Conservation (phyloP, 768 basidiomycete species). For the Podaxis rugospora region DNA sequence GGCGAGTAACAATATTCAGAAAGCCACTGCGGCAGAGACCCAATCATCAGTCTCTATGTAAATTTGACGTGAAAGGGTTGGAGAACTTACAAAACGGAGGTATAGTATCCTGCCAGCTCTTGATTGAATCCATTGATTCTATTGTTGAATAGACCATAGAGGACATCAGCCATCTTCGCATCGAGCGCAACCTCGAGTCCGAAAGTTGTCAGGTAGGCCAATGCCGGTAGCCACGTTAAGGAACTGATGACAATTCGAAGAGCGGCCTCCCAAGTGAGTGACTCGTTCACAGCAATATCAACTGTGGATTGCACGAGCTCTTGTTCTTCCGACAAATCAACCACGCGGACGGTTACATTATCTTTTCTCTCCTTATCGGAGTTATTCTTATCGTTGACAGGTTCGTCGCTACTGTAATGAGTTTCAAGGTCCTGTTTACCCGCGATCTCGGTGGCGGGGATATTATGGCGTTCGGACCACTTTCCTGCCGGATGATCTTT, state of each 20-base stretch:
- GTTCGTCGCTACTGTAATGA: background rate
- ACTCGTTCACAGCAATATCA: conserved; percentile 42
- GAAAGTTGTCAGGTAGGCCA: conserved; percentile 53
- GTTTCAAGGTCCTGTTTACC: background rate
- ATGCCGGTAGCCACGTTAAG: conserved; percentile 50
- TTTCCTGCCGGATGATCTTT: conserved; percentile 51
- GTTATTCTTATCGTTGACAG: background rate
- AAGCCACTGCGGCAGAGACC: conserved; percentile 29
- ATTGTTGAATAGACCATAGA: conserved; percentile 33
- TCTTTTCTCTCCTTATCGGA: background rate
- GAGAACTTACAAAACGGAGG: conserved; percentile 23
- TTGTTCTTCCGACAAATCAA: conserved; percentile 6
- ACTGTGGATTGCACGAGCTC: conserved; percentile 25
- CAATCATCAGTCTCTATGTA: background rate
- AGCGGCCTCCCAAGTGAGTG: conserved; percentile 31
- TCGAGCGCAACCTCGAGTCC: conserved; percentile 57
- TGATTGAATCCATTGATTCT: conserved; percentile 36
- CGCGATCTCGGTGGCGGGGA: conserved; percentile 17
- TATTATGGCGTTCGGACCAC: conserved; percentile 44
- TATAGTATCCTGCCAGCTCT: conserved; percentile 47
- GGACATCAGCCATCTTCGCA: conserved; percentile 42
- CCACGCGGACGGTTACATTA: conserved; percentile 14
- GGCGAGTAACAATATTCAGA: conserved; percentile 47
- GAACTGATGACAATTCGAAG: conserved; percentile 32
- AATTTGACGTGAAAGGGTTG: conserved; percentile 17